Evolutionary conservation across 2,329 filamentous ascomycete genomes (phyloP), one percentile per base, ranked within the genome.

Genomic region (Cladophialophora immunda): DNA sequence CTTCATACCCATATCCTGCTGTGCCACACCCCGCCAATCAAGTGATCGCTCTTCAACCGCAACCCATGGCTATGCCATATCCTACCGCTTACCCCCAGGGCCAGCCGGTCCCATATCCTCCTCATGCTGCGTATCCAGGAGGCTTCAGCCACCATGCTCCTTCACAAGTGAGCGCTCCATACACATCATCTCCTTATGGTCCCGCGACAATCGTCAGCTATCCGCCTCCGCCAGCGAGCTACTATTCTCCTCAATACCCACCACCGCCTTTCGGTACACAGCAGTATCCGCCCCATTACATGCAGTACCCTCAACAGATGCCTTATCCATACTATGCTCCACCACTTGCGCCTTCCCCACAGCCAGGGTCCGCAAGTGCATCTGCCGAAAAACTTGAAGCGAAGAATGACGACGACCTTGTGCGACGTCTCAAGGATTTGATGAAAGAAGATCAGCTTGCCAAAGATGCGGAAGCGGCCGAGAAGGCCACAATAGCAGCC

Each of bases 391-490:
- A 69, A 36, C 79, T 80, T 27, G 79, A 81, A 22, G 76, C 80
- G 8, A 76, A 78, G 32, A 86, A 90, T 5, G 82, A 83, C 66
- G 83, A 85, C 67, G 82, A 90, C 64, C 87, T 90, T 68, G 81
- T 81, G 57, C 69, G 69, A n/a, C 83, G 90, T 64, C 84, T 89
- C 68, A 83, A 86, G 68, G 84, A 90, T 71, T 77, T 92, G 65
- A 82, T 85, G 53, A 70, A 71, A 30, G 66, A 68, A 57, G 63
- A 70, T 53, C 62, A 70, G 32, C 29, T 65, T 13, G 65, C 41
- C 55, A 67, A 68, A 57, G 70, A 71, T 38, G 68, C 69, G 2
- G 56, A 68, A 56, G 70, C 70, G 4, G 64, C 66, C 17, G 70
- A 71, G 45, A 84, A 85, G 68, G 85, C 85, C 67, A 86, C 89